Base-by-base conservation (phyloP, 768 basidiomycete species). In the Rickenella mellea region DNA sequence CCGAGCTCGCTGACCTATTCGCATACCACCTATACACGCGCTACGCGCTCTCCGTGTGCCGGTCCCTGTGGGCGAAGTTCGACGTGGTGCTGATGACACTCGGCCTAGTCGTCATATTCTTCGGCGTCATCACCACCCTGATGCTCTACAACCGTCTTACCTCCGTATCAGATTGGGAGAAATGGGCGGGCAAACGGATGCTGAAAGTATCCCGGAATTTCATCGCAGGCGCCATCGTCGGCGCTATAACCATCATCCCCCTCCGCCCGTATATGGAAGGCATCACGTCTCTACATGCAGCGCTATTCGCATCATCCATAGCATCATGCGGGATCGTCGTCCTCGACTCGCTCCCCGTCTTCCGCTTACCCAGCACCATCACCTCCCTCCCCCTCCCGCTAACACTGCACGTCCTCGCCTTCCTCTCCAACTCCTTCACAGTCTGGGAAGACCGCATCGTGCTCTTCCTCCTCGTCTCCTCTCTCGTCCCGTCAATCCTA, bases 351-450 rank as follows among this genome's bases (percentile, higher is more conserved):
- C 60, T 61, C 19, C 65, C 67, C 7, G 53, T 55, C 4, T 43
- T 70, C 29, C 52, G 50, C 9, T 38, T 50, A 26, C 50, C 62
- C 28, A 28, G 57, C 15, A n/a, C n/a, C n/a, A n/a, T 57, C 20
- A 53, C 55, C 19, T 39, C 63, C 15, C 45, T 61, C 2, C 67
- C 71, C 1, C 48, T 84, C 28, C 62, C 78, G 26, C 70, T 83
- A 42, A 43, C 77, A 43, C 65, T 90, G 2, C 92, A 98, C 52
- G 61, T 80, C 1, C 41, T 83, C 3, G 67, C 82, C 6, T 94
- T 94, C 61, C 74, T 83, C 12, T 94, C 92, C 20, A 98, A 98
- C 66, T 96, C 92, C 0, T 94, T 89, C 67, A 89, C 87, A n/a
- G 76, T 98, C 59, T 97, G 92, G 91, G 96, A 99, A 71, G 93